These are phyloP conservation scores for Amanita subjunquillea DNA, from an alignment of 768 basidiomycete genomes.

Conservation along the genomic window DNA sequence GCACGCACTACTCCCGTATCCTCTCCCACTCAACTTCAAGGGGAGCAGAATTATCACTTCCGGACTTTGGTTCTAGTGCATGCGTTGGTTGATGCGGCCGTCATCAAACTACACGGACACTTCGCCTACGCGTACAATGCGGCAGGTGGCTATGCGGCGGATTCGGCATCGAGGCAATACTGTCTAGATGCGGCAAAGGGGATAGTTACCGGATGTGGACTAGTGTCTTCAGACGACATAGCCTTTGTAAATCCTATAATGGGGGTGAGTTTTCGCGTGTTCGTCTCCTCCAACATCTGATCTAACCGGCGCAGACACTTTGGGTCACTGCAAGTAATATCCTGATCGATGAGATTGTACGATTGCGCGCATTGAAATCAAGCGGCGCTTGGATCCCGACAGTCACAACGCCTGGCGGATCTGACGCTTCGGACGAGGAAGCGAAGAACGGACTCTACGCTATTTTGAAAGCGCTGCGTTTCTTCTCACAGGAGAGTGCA, in stretches of 20 bases:
- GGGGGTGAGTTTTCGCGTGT: conserved; percentile 30
- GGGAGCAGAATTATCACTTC: not conserved
- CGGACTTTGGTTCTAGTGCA: conserved; percentile 34
- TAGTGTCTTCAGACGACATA: conserved; percentile 26
- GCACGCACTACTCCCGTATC: not conserved
- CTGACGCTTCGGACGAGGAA: conserved; percentile 26
- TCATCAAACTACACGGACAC: conserved; percentile 40
- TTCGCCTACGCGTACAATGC: conserved; percentile 26
- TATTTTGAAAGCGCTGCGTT: conserved; percentile 29
- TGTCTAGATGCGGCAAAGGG: conserved; percentile 34
- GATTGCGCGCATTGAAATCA: conserved; percentile 23
- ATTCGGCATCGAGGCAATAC: conserved; percentile 29
- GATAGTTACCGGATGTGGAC: conserved; percentile 22
- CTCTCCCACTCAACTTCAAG: not conserved
- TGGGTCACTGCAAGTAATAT: conserved; percentile 38
- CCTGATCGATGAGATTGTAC: conserved; percentile 35
- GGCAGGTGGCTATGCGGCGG: conserved; percentile 8
- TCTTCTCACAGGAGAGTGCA: conserved; percentile 33
- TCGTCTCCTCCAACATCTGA: conserved; percentile 5
- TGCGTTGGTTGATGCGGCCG: conserved; percentile 36
- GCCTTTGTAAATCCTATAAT: conserved; percentile 38
- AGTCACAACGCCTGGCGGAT: conserved; percentile 1
- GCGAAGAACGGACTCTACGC: conserved; percentile 28
- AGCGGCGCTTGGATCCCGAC: conserved; percentile 17
- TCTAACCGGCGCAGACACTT: conserved; percentile 23